phyloP scores from a whole-genome alignment of 805 yeast genomes.

The Ogataea saltuana region DNA sequence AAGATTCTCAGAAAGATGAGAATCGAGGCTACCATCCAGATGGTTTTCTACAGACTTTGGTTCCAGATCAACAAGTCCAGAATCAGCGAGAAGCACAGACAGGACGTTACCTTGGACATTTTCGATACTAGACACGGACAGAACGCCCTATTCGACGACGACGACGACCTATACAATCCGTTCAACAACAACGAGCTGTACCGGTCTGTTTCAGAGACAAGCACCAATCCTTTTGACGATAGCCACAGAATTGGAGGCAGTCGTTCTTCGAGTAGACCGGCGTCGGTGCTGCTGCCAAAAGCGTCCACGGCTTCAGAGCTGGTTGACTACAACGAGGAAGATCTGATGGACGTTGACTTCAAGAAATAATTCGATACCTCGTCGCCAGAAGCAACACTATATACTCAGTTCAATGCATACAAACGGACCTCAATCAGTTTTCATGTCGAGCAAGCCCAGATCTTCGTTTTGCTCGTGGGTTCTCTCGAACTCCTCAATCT shows the following conservation, averaged over 20 bases:
- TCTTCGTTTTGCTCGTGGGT: constrained; percentile 88
- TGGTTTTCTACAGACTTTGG: constrained; percentile 49
- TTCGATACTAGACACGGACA: constrained; percentile 5
- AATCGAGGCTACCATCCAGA: constrained; percentile 48
- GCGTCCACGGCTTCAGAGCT: neutral
- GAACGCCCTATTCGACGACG: constrained; percentile 8
- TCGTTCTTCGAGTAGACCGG: neutral
- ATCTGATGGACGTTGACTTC: constrained; percentile 13
- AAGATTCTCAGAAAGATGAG: constrained; percentile 43
- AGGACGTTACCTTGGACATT: constrained; percentile 7
- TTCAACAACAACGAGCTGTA: constrained; percentile 24
- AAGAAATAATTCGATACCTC: neutral
- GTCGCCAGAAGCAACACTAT: neutral
- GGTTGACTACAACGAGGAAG: constrained; percentile 5
- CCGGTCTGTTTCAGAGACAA: constrained; percentile 28
- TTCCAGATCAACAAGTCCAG: constrained; percentile 33
- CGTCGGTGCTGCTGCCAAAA: neutral
- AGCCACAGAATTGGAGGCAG: constrained; percentile 3
- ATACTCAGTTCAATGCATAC: neutral
- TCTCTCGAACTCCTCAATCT: constrained; percentile 85
- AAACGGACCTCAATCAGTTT: constrained; percentile 12
- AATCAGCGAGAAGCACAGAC: constrained; percentile 4
- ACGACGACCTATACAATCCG: constrained; percentile 22
- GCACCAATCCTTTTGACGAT: constrained; percentile 33
- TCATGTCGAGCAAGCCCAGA: constrained; percentile 70